Base-by-base conservation (phyloP, 352 stramenopile species). In the Nothophytophthora sp. region DNA sequence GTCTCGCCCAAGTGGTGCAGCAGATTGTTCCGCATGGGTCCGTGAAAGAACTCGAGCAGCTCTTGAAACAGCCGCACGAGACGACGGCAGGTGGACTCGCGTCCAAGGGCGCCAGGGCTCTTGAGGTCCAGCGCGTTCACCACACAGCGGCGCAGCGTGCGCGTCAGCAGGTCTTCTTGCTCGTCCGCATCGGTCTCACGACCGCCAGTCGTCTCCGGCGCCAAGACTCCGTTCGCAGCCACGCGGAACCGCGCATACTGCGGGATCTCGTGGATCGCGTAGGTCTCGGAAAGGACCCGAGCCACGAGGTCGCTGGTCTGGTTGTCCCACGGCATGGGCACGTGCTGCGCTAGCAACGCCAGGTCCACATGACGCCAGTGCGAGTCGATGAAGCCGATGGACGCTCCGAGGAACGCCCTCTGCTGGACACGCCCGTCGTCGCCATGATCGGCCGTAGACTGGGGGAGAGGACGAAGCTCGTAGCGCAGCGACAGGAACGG, bases 301-400 rank as follows among this genome's bases (percentile, higher is more conserved):
- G 25, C 47, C 37, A 64, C 53, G 16, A 68, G 37, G 38, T 61
- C 41, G 15, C 45, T 52, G 6, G 55, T 23, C 47, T 60, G 42
- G 19, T 72, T 35, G 18, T 54, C 33, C 51, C 47, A 65, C 20
- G 20, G 25, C 20, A 34, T 45, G 3, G 37, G 34, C n/a, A 71
- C 38, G 29, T 48, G 39, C 23, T 69, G 64, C 3, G 40, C 47
- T 12, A 41, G 47, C 5, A 75, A 40, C 15, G 66, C 37, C 18
- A 75, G 36, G 12, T 65, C 56, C n/a, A 75, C 52, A 24, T 27
- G 37, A 6, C 49, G 60, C 65, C 65, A 75, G 19, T 69, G 35
- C 2, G 61, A 66, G 30, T 75, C 61, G 38, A 75, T 62, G 12
- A 75, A 65, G 16, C 47, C 38, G 23, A 62, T n/a, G 8, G 23